Base-by-base conservation (phyloP, 441 rosid species). In the Pelargonium citronellum region DNA sequence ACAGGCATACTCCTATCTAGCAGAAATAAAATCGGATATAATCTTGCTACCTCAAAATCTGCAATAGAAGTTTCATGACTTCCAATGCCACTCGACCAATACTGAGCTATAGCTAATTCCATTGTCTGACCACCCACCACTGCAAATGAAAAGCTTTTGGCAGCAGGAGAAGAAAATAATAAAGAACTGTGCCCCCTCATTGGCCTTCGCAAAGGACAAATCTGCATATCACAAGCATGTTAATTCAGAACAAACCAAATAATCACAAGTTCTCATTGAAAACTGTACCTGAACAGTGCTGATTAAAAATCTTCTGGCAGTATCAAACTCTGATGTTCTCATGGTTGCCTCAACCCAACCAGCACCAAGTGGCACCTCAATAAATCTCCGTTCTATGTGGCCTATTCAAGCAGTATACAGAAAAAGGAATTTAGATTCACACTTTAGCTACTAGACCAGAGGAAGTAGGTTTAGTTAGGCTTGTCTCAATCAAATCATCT, bases 31-130 rank as follows among this genome's bases (percentile, higher is more conserved):
- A 63, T 73, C 34, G n/a, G 67, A 74, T 20, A 57, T 43, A 39
- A 44, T 44, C 9, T 46, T 70, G 73, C 63, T 87, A 95, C 99
- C 98, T 95, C 95, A 86, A 95, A 92, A 79, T 95, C 97, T 64
- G 91, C 94, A 60, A 74, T 24, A 68, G 99, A 79, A 43, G 81
- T 81, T 81, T 92, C 96, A 72, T 82, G 86, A 85, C 98, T 95
- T 77, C 96, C 99, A 68, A 91, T 82, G 78, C 99, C 99, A 79
- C 99, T 95, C 67, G 97, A 88, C 98, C 99, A 92, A 81, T 89
- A 95, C 78, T 92, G 99, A 78, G 99, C 96, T 76, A 95, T 72
- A 71, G 89, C 90, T 74, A 95, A 84, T 80, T 95, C 99, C 96
- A 91, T 87, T 51, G 97, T 92, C 81, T 82, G 92, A 73, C 99